Base-by-base conservation (phyloP, 164 flowering plant genomes). In the Berberis vulgaris region DNA sequence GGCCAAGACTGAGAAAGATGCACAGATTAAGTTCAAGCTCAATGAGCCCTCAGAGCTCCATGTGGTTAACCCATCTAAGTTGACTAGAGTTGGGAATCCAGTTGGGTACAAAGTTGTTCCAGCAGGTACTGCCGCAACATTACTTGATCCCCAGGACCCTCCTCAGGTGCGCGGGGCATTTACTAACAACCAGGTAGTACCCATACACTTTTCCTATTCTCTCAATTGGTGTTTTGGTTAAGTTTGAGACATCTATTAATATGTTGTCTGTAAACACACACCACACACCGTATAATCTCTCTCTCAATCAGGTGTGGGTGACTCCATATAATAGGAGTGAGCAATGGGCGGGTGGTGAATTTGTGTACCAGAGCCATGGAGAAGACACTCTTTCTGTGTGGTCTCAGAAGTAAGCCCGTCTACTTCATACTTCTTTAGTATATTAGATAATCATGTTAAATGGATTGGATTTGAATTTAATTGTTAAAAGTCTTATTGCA, bases 291-390 rank as follows among this genome's bases (percentile, higher is more conserved):
- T 26, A 26, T 26, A 26, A 26, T 26, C 26, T 26, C 26, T 26
- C 26, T 26, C 26, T 26, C 26, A 26, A 7, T 38, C 64, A 91
- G 67, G 84, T 90, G 45, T 92, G 96, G 96, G 96, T 88, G 66
- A 89, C 93, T 10, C 96, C 84, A 0, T 90, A 89, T 56, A 90
- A 90, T 68, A 71, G 62, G 63, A 80, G 79, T 38, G 96, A 92
- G 76, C 79, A 84, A 64, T 93, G 98, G 98, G 94, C 97, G 0
- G 97, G 94, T 10, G 97, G 98, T 2, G 61, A 81, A 59, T 80
- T 93, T 60, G 82, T 76, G 11, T 86, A 78, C 65, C 98, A 93
- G 69, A 93, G 89, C 73, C 73, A 79, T 4, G 98, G 98, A 0
- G 97, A 88, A 0, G 92, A 90, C 68, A 86, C 87, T 5, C 91